Base-by-base conservation (phyloP, 805 yeast genomes). In the Zygosaccharomyces siamensis region DNA sequence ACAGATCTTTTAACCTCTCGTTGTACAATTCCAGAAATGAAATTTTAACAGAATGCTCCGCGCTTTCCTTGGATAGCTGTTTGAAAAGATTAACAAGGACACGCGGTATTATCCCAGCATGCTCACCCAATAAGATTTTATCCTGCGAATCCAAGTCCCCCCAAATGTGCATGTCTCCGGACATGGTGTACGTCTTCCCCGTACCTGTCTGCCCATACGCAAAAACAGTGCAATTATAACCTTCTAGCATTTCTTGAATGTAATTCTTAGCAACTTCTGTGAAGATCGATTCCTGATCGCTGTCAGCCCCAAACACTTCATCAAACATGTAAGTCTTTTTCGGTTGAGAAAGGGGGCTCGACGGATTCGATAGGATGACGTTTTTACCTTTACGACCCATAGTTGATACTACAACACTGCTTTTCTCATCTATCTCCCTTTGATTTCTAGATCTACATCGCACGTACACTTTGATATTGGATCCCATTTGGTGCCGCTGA, bases 131-230 rank as follows among this genome's bases (percentile, higher is more conserved):
- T 27, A 60, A 50, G 0, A 63, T 54, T 30, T 57, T 58, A 32
- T 57, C 61, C 28, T 43, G 50, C 5, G 62, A 68, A 11, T 54
- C 61, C 33, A 56, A 43, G 47, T 57, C 61, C 64, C 70, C 56
- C 59, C 72, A 30, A 70, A 70, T 51, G 61, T 79, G 55, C 28
- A 82, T 76, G 43, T 84, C 84, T 5, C 95, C 93, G 5, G 84
- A 78, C 89, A 80, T 79, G 5, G 84, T 71, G 59, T 79, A 79
- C 0, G 95, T 86, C 59, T 86, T 87, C 14, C 95, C 95, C 0
- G 93, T 84, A 7, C 95, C 95, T 0, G 95, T 87, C 64, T 86
- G 95, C 1, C 96, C 96, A 68, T 89, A 88, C 0, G 95, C 93
- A 60, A 87, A 78, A 10, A 86, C 76, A 0, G 95, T 84, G 51